Evolutionary conservation across 805 yeast species (phyloP).

Genomic region (Candida incommunis): DNA sequence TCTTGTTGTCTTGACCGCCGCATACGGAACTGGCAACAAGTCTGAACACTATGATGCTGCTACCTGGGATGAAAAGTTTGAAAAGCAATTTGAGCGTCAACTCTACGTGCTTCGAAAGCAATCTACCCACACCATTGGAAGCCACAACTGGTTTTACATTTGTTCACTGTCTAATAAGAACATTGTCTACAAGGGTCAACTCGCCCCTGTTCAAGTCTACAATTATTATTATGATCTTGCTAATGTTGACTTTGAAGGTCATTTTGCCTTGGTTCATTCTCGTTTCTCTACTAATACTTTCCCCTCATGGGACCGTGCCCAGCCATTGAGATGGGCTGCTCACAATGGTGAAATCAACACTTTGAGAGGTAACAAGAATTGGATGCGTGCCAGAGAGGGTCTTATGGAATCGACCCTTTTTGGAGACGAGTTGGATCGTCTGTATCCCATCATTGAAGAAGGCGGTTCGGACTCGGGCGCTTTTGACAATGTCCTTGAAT

Average conservation of each 20-base stretch:
- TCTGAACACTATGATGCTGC: conserved; percentile 14
- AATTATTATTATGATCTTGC: conserved; percentile 85
- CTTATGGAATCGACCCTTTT: conserved; percentile 78
- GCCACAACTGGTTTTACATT: conserved; percentile 95
- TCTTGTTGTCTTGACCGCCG: conserved; percentile 55
- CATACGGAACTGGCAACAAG: conserved; percentile 26
- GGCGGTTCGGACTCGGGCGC: conserved; percentile 99
- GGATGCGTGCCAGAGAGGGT: conserved; percentile 99
- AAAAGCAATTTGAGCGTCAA: conserved; percentile 63
- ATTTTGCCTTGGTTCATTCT: conserved; percentile 92
- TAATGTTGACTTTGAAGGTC: conserved; percentile 86
- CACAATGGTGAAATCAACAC: conserved; percentile 99
- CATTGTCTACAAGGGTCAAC: conserved; percentile 94
- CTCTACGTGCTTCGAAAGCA: conserved; percentile 79
- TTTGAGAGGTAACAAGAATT: conserved; percentile 91
- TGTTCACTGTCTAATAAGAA: conserved; percentile 81
- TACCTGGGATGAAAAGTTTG: conserved; percentile 37
- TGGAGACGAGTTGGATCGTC: conserved; percentile 80
- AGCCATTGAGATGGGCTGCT: conserved; percentile 93
- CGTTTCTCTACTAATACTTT: conserved; percentile 96
- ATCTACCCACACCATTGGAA: conserved; percentile 78
- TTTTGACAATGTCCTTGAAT: conserved; percentile 86
- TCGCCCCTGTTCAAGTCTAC: conserved; percentile 93
- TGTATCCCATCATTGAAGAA: conserved; percentile 93
- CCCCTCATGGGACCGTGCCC: conserved; percentile 99